Evolutionary conservation across 805 yeast species (phyloP).

Genomic region (Kodamaea jinghongensis): DNA sequence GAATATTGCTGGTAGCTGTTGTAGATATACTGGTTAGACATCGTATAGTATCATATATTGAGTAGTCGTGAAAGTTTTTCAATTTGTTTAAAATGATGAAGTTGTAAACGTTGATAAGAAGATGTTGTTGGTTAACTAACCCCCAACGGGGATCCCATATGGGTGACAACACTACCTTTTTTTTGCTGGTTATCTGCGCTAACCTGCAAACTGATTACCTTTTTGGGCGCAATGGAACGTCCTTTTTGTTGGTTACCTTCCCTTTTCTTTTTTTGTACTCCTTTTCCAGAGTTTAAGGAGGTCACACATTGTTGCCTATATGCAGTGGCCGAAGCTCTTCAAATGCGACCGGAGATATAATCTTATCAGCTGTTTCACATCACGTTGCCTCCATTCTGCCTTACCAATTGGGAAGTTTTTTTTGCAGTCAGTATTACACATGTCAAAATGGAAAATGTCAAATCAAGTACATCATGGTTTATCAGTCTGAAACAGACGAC

Average conservation of each 20-base stretch:
- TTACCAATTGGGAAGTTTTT: conserved; percentile 2
- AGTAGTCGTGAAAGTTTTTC: background rate
- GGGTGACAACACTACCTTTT: conserved; percentile 1
- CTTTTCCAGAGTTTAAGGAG: no score
- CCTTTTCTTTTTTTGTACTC: no score
- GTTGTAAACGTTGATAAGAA: conserved; percentile 4
- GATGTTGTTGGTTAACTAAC: conserved; percentile 3
- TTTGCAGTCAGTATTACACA: conserved; percentile 5
- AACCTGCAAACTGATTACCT: no score
- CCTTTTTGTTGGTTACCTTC: no score
- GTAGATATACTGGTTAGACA: conserved; percentile 38
- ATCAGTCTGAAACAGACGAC: conserved; percentile 10
- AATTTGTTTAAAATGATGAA: no score
- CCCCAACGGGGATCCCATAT: conserved; percentile 1
- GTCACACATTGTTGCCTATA: no score
- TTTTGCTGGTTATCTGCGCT: no score
- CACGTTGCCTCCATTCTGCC: no score
- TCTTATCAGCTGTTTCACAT: no score
- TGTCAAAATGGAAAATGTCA: background rate
- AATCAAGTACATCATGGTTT: background rate
- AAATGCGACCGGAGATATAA: no score
- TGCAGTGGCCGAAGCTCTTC: no score
- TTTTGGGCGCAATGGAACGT: no score
- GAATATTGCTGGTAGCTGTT: conserved; percentile 33
- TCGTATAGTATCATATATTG: conserved; percentile 12